Evolutionary conservation across 73 alveolate genomes (phyloP), one percentile per base, ranked within the genome.

Genomic region (Tetrahymena thermophila): DNA sequence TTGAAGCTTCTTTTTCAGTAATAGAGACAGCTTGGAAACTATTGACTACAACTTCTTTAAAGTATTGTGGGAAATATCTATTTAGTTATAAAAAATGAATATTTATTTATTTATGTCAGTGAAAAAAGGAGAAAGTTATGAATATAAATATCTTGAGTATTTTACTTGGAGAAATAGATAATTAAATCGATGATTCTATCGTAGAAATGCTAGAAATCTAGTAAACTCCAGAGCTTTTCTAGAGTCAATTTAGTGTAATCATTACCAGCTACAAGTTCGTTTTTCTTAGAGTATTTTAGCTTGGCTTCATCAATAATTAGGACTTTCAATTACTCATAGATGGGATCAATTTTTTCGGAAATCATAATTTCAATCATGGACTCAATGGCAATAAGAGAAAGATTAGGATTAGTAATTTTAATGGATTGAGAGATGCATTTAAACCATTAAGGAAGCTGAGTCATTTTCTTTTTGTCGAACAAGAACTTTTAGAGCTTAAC

Each of bases 131-230:
- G 2, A 14, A 5, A 43, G 21, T 43, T 14, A 5, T 11, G 15
- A 50, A 50, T 50, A 19, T 50, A 14, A 3, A 14, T 19, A 0
- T 16, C 0, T 50, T 50, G 28, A 21, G 7, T 50, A 19, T 19
- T 50, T 85, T 85, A 94, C 50, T 95, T 95, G 16, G 97, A 95
- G 71, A 95, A 42, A 95, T 95, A 85, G 13, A 95, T 94, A 89
- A 95, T 95, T 94, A 95, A 85, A 28, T 95, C 95, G 42, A 95
- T 95, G 85, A 95, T 95, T 56, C 94, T 95, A 19, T 95, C 97
- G 44, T 95, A 94, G 55, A 95, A 95, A 55, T 84, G 94, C 17
- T 94, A 94, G 85, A 85, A 95, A 95, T 95, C 97, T 31, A 95
- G 40, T 6, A 95, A 35, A 95, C 94, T 95, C 97, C 97, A 95